Percentiles rank a stretch among this genome's conserved stretches.
These are phyloP conservation scores for Oryza brachyantha DNA, from an alignment of 176 grass and related monocot species.

Conservation along the genomic window DNA sequence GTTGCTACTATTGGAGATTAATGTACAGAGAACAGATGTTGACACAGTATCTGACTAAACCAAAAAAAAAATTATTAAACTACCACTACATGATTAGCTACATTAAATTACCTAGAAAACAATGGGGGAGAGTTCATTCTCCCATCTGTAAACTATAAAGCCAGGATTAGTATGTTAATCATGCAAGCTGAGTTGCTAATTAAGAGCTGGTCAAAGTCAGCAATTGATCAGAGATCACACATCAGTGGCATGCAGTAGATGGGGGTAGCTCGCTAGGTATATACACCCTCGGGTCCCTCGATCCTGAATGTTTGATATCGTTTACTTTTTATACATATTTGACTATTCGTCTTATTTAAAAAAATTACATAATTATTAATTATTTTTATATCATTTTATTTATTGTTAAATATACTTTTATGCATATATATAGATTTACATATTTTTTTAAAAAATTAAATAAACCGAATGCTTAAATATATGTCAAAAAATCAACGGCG, in stretches of 20 bases:
- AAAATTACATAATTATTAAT: no score
- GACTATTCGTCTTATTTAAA: no score
- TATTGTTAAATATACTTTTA: no score
- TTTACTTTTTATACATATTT: no score
- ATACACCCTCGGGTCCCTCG: no score
- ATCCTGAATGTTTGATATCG: no score
- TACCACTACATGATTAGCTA: not conserved
- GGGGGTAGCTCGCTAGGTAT: not conserved
- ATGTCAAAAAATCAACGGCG: no score
- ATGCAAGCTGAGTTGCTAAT: not conserved
- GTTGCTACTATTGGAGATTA: not conserved
- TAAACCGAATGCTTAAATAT: no score
- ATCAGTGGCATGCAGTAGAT: not conserved
- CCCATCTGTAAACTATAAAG: not conserved
- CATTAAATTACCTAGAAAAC: not conserved
- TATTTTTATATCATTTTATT: no score
- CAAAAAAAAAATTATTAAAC: no score
- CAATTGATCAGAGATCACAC: not conserved
- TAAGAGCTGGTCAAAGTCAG: constrained; percentile 14
- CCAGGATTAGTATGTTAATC: not conserved
- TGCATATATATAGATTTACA: no score
- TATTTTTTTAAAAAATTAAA: no score
- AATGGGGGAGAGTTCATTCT: not conserved
- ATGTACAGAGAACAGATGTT: not conserved
- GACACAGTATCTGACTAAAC: not conserved